phyloP scores from a whole-genome alignment of 352 stramenopile species.

The Pythium oligandrum region DNA sequence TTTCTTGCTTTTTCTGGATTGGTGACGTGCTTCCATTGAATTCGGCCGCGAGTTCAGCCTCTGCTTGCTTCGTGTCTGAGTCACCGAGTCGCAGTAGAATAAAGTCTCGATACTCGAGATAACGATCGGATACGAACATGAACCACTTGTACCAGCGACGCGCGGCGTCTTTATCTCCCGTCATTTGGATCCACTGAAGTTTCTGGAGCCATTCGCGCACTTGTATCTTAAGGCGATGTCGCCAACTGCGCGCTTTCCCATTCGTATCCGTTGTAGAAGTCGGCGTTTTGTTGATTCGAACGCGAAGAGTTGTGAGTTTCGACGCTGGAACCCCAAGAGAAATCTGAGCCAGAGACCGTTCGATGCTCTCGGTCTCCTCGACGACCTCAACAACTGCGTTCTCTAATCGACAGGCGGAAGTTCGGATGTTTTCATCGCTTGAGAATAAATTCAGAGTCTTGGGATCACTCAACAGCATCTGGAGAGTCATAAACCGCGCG shows the following conservation, averaged over 20 bases:
- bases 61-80: slow-evolving; percentile 1
- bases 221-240: slow-evolving; percentile 6
- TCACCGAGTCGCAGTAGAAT: slow-evolving; percentile 2
- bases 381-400: background rate
- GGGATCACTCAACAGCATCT: slow-evolving; percentile 2
- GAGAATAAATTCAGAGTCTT: too few relatives aligned
- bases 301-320: background rate
- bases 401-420: too few relatives aligned
- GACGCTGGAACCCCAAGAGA: background rate
- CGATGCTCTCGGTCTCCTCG: background rate
- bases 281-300: slow-evolving; percentile 1
- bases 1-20: background rate
- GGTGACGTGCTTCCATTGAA: background rate
- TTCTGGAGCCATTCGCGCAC: slow-evolving; percentile 10
- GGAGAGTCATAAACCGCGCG: slow-evolving; percentile 7
- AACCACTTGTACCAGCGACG: slow-evolving; percentile 3
- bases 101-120: slow-evolving; percentile 3
- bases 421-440: too few relatives aligned
- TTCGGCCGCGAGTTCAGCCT: background rate
- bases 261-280: background rate
- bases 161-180: background rate
- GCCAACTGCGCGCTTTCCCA: background rate
- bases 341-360: slow-evolving; percentile 1
- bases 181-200: slow-evolving; percentile 14
- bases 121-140: background rate